These are phyloP conservation scores for Fusarium penzigii DNA, from an alignment of 2,329 filamentous ascomycete genomes.

Conservation along the genomic window DNA sequence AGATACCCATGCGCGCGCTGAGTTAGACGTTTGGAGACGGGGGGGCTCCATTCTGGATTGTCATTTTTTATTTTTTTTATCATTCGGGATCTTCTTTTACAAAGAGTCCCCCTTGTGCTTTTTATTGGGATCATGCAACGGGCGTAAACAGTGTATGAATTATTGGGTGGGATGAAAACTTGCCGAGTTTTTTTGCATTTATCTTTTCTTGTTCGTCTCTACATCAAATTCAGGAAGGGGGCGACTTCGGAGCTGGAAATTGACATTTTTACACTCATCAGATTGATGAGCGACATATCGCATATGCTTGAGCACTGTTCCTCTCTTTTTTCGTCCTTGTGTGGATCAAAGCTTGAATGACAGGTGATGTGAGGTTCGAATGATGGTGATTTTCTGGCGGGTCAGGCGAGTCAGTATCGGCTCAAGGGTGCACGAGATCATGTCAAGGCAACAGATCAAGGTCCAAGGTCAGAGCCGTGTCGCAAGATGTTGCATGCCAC, in stretches of 20 bases:
- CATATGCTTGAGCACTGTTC: background rate
- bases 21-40: slow-evolving; percentile 30
- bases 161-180: slow-evolving; percentile 17
- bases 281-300: slow-evolving; percentile 12
- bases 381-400: slow-evolving; percentile 8
- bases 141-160: slow-evolving; percentile 20
- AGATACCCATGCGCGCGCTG: slow-evolving; percentile 31
- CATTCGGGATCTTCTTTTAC: slow-evolving; percentile 12
- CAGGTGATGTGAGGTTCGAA: slow-evolving; percentile 26
- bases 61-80: slow-evolving; percentile 11
- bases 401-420: slow-evolving; percentile 19
- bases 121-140: slow-evolving; percentile 12
- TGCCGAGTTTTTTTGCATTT: slow-evolving; percentile 3
- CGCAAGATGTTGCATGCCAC: slow-evolving; percentile 30
- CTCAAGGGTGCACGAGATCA: slow-evolving; percentile 24
- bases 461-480: slow-evolving; percentile 22
- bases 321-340: background rate
- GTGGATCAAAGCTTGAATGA: slow-evolving; percentile 6
- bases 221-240: background rate
- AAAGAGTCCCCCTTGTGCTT: background rate
- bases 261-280: slow-evolving; percentile 17
- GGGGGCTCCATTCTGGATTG: slow-evolving; percentile 29
- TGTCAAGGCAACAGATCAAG: slow-evolving; percentile 27
- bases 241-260: slow-evolving; percentile 23
- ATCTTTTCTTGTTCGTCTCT: slow-evolving; percentile 9